Conservation (phyloP, 768 basidiomycete genomes). For the Russula griseocarnosa region DNA sequence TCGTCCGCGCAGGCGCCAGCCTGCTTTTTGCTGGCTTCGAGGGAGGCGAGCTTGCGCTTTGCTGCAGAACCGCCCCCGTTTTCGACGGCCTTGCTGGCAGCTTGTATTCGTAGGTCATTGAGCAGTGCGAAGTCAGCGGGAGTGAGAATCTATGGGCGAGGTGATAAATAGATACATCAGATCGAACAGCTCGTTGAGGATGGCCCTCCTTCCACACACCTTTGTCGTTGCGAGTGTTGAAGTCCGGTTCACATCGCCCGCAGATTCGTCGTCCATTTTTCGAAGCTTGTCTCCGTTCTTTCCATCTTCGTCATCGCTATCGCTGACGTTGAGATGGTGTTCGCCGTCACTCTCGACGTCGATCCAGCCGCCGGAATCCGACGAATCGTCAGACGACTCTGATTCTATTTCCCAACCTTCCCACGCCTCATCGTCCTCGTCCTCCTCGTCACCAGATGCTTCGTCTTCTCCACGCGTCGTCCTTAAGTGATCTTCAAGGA, state of each 20-base stretch:
- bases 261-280: conserved; percentile 27
- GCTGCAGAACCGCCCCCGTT: conserved; percentile 65
- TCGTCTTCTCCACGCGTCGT: conserved; percentile 60
- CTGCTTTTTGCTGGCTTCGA: conserved; percentile 73
- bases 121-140: conserved; percentile 94
- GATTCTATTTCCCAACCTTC: conserved; percentile 86
- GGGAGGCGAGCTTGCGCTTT: conserved; percentile 82
- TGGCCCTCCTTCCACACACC: conserved; percentile 37
- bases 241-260: conserved; percentile 38
- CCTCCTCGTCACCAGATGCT: conserved; percentile 46
- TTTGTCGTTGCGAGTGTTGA: conserved; percentile 80
- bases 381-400: conserved; percentile 52
- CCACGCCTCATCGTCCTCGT: conserved; percentile 74
- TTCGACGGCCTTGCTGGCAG: conserved; percentile 67
- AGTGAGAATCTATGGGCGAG: conserved; percentile 72
- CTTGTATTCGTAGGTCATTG: conserved; percentile 81
- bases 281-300: conserved; percentile 28
- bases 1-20: conserved; percentile 41
- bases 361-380: conserved; percentile 71
- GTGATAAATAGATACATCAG: conserved; percentile 6
- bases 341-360: conserved; percentile 68
- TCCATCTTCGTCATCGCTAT: conserved; percentile 72
- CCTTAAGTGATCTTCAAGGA: conserved; percentile 83
- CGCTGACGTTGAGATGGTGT: conserved; percentile 69
- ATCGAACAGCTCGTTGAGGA: conserved; percentile 2